Conservation (phyloP, 768 basidiomycete species). For the Tulasnella sp. region DNA sequence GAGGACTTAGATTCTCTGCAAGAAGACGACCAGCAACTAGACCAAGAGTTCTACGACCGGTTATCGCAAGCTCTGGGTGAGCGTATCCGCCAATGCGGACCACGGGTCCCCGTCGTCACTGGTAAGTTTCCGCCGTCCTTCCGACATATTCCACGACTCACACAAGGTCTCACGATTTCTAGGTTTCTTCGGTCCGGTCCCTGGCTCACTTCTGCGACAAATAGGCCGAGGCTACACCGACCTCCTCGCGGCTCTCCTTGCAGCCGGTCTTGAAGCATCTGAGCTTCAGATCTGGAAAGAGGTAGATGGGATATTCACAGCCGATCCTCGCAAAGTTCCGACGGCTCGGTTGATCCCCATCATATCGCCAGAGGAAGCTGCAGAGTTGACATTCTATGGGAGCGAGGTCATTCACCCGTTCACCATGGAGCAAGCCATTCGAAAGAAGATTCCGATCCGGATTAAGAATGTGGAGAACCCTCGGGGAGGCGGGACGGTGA, state of each 20-base stretch:
- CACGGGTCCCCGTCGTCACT: constrained; percentile 87
- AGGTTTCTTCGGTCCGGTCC: constrained; percentile 95
- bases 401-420: constrained; percentile 98
- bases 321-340: constrained; percentile 92
- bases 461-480: constrained; percentile 99
- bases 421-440: constrained; percentile 93
- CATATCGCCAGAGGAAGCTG: constrained; percentile 95
- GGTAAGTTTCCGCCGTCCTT: constrained; percentile 35
- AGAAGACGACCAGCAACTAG: constrained; percentile 42
- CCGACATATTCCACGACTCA: background rate
- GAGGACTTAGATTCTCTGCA: constrained; percentile 27
- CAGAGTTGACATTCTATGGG: constrained; percentile 97
- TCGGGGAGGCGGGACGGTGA: constrained; percentile 78
- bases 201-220: constrained; percentile 84
- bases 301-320: constrained; percentile 97
- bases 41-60: constrained; percentile 80
- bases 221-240: constrained; percentile 97
- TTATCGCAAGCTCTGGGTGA: constrained; percentile 65
- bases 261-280: constrained; percentile 77
- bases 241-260: constrained; percentile 84
- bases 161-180: constrained; percentile 2
- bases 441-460: constrained; percentile 81
- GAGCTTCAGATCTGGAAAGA: constrained; percentile 99
- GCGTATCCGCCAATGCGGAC: constrained; percentile 63
- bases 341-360: constrained; percentile 85